Percentiles rank a stretch among this genome's conserved stretches.
phyloP scores from a whole-genome alignment of 2,329 filamentous ascomycete species.

The Paecilomyces sp. region DNA sequence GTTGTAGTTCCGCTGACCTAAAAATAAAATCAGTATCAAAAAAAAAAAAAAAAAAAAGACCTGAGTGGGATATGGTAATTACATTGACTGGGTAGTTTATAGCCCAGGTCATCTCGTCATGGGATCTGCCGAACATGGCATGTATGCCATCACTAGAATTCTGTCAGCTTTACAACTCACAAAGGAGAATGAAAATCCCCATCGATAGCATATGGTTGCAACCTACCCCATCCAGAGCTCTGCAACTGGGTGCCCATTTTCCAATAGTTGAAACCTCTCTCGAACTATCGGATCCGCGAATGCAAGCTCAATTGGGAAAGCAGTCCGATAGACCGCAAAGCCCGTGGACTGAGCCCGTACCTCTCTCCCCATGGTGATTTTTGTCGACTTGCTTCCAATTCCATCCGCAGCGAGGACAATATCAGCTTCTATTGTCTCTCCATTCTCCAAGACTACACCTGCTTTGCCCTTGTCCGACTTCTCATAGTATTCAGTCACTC shows the following conservation, averaged over 20 bases:
- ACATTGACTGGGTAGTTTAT: not conserved
- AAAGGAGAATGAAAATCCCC: not conserved
- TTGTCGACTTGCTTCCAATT: slow-evolving; percentile 45
- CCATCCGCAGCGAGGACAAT: slow-evolving; percentile 49
- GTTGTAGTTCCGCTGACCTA: not conserved
- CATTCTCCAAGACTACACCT: slow-evolving; percentile 1
- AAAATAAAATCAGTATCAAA: not conserved
- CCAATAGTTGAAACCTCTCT: slow-evolving; percentile 2
- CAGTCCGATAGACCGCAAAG: slow-evolving; percentile 12
- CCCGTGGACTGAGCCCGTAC: slow-evolving; percentile 18
- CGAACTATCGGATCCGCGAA: not conserved
- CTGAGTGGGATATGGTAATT: not conserved
- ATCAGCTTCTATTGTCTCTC: slow-evolving; percentile 26
- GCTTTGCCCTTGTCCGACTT: slow-evolving; percentile 1
- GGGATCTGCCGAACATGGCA: not conserved
- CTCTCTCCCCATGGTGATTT: slow-evolving; percentile 32
- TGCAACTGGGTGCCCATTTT: not conserved
- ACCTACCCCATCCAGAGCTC: not conserved
- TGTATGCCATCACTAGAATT: not conserved
- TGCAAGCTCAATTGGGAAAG: slow-evolving; percentile 3
- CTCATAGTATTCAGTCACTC: slow-evolving; percentile 9
- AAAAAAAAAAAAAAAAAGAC: not conserved
- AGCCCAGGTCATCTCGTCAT: not conserved
- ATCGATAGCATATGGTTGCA: not conserved
- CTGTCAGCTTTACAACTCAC: not conserved